Percentiles rank a stretch among this genome's conserved stretches.
phyloP scores from a whole-genome alignment of 257 asterid species.

The Leonotis leonurus region DNA sequence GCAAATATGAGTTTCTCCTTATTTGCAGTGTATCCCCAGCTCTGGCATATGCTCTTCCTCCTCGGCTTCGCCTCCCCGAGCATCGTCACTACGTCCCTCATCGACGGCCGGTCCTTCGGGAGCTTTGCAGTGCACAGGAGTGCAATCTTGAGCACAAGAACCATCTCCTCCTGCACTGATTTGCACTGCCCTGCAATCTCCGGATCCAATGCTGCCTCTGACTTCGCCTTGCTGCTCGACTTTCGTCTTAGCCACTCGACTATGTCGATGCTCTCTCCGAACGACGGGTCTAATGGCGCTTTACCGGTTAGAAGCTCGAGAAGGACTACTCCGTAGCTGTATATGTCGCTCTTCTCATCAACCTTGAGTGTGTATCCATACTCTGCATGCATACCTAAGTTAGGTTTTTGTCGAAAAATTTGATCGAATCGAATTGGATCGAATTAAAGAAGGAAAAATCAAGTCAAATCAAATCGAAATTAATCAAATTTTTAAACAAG shows the following conservation, averaged over 20 bases:
- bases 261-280: conserved; percentile 56
- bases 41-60: conserved; percentile 64
- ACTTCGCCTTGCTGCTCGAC: conserved; percentile 20
- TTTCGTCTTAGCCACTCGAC: conserved; percentile 65
- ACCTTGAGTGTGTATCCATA: conserved; percentile 81
- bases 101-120: conserved; percentile 76
- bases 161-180: conserved; percentile 73
- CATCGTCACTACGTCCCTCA: conserved; percentile 70
- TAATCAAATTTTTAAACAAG: no score
- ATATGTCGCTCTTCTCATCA: conserved; percentile 75
- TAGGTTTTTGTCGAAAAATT: no score
- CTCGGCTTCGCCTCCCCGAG: conserved; percentile 85
- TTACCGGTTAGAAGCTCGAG: conserved; percentile 72
- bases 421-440: no score
- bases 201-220: conserved; percentile 40
- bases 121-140: conserved; percentile 74
- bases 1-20: conserved; percentile 63
- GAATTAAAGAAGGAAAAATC: no score
- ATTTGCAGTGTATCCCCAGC: conserved; percentile 55
- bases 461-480: no score
- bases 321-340: conserved; percentile 78
- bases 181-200: conserved; percentile 61
- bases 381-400: no score
- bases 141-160: conserved; percentile 64
- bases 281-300: conserved; percentile 48